Evolutionary conservation across 371 early-diverging fungal genomes (phyloP).

Genomic region (Paraphysoderma sedebokerense): DNA sequence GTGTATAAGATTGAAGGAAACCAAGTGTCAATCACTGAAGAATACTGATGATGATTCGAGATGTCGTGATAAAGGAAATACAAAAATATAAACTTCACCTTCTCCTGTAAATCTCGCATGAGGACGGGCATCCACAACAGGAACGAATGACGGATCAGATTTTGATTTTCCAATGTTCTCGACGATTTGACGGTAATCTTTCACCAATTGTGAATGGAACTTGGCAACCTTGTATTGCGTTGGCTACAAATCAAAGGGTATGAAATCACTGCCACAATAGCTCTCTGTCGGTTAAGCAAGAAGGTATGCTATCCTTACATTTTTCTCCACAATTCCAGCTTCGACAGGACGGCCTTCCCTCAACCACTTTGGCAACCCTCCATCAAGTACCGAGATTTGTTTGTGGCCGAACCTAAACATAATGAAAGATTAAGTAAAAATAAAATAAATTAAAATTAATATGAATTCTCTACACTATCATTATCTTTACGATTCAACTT

Average conservation of each 20-base stretch:
- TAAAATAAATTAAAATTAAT: neutral
- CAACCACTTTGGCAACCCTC: conserved; percentile 70
- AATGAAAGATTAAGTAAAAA: neutral
- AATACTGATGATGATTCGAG: too few relatives aligned
- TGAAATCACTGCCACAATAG: too few relatives aligned
- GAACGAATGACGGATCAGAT: too few relatives aligned
- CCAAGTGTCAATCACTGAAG: too few relatives aligned
- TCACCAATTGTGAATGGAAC: conserved; percentile 24
- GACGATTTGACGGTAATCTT: too few relatives aligned
- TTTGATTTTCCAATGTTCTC: too few relatives aligned
- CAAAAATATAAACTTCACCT: too few relatives aligned
- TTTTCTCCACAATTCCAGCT: too few relatives aligned
- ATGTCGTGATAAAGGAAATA: too few relatives aligned
- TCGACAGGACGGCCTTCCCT: conserved; percentile 31
- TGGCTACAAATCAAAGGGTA: conserved; percentile 6
- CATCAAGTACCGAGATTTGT: conserved; percentile 67
- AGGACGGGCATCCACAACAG: conserved; percentile 67
- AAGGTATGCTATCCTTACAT: too few relatives aligned
- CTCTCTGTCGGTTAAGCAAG: too few relatives aligned
- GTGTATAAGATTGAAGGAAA: conserved; percentile 64
- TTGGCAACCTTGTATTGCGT: conserved; percentile 22
- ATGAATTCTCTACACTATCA: neutral
- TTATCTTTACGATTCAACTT: too few relatives aligned
- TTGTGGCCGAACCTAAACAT: conserved; percentile 62
- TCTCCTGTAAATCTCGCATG: conserved; percentile 10